These are phyloP conservation scores for Arthrobotrys musiformis DNA, from an alignment of 2,329 filamentous ascomycete genomes.

Conservation along the genomic window DNA sequence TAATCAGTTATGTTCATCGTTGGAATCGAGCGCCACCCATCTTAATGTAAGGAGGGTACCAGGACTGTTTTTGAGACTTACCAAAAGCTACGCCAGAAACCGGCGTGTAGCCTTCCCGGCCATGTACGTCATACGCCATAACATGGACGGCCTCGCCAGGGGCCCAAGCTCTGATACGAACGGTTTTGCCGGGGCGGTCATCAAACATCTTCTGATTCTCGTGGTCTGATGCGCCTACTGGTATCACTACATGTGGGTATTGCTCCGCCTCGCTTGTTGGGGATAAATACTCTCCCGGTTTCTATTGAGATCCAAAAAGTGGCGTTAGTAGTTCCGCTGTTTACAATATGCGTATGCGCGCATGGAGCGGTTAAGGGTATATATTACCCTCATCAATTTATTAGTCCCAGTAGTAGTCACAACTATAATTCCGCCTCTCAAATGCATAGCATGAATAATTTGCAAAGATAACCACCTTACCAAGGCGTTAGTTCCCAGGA, in stretches of 20 bases:
- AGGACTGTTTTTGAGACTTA: neutral
- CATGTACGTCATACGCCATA: too few relatives aligned
- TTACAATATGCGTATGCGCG: too few relatives aligned
- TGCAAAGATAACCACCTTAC: neutral
- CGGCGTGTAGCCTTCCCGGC: neutral
- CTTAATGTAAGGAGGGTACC: too few relatives aligned
- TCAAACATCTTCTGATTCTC: neutral
- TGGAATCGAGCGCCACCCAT: too few relatives aligned
- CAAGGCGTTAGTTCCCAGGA: neutral
- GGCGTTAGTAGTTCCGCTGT: neutral
- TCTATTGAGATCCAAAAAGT: neutral
- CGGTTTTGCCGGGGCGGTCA: neutral
- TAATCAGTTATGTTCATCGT: conserved; percentile 9
- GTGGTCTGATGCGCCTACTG: neutral
- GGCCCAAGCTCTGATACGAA: neutral
- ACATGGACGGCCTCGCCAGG: neutral
- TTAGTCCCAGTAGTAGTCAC: neutral
- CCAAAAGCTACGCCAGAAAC: neutral
- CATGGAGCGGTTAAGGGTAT: too few relatives aligned
- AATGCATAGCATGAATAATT: neutral
- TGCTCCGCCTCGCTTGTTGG: neutral
- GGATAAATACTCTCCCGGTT: neutral
- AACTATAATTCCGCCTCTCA: neutral
- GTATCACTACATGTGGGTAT: neutral
- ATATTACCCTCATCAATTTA: neutral